Conservation (phyloP, 305 asterid species). For the Petunia hybrid region DNA sequence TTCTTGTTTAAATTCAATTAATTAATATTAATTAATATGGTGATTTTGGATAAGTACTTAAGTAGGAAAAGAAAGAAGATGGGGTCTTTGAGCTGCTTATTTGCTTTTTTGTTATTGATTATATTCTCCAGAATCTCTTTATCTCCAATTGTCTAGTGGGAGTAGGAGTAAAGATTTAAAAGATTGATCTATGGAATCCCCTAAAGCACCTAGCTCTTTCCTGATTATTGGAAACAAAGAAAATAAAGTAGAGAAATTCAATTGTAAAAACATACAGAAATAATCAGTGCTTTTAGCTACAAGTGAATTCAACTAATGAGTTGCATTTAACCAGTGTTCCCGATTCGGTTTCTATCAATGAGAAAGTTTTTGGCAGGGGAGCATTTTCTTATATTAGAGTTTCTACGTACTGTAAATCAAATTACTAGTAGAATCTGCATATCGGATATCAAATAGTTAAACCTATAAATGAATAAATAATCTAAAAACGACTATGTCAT, state of each 20-base stretch:
- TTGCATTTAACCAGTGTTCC: too few species aligned
- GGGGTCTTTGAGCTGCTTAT: slow-evolving; percentile 8
- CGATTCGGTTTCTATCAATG: too few species aligned
- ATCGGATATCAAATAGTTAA: too few species aligned
- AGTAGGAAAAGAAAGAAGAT: not conserved
- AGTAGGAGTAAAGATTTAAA: slow-evolving; percentile 28
- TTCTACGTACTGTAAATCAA: too few species aligned
- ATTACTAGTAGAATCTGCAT: too few species aligned
- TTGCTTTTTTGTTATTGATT: not conserved
- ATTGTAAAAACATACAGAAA: not conserved
- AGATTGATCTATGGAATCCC: slow-evolving; percentile 21
- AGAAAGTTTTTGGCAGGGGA: too few species aligned
- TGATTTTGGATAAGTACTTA: slow-evolving; percentile 19
- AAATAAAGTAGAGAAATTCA: not conserved
- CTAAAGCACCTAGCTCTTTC: not conserved
- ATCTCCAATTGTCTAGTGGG: slow-evolving; percentile 27
- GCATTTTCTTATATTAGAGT: too few species aligned
- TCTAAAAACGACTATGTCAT: too few species aligned
- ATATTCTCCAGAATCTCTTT: slow-evolving; percentile 16
- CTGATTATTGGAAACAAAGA: not conserved
- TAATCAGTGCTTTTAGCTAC: too few species aligned
- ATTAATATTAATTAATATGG: not conserved
- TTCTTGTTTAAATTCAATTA: not conserved
- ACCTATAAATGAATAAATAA: too few species aligned
- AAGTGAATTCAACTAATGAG: too few species aligned